Evolutionary conservation across 306 rosid genomes (phyloP).

Genomic region (Vigna nakashimae): DNA sequence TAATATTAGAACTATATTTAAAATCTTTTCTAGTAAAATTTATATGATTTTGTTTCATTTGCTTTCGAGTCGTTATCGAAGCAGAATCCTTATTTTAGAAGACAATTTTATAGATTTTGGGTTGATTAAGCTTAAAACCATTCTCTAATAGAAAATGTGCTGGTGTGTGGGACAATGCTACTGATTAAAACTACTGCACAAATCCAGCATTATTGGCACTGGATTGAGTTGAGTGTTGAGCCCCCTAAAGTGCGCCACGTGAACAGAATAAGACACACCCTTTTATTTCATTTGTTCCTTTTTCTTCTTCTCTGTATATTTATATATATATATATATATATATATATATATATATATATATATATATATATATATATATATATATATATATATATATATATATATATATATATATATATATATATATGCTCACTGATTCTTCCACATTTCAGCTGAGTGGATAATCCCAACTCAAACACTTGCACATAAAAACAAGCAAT

Average conservation of each 20-base stretch:
- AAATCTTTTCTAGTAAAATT: fast-evolving
- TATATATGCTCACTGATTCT: not conserved
- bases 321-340: too few species aligned
- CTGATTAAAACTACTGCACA: slow-evolving; percentile 30
- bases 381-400: too few species aligned
- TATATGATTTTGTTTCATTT: too few species aligned
- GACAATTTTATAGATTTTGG: too few species aligned
- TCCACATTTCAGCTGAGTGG: slow-evolving; percentile 10
- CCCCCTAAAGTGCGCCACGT: slow-evolving; percentile 47
- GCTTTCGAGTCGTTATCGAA: fast-evolving
- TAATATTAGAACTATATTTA: too few species aligned
- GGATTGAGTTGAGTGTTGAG: slow-evolving; percentile 16
- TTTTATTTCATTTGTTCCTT: slow-evolving; percentile 33
- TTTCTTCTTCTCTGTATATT: not conserved
- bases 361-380: too few species aligned
- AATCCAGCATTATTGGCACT: slow-evolving; percentile 43
- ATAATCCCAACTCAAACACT: slow-evolving; percentile 37
- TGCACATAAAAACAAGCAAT: not conserved
- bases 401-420: too few species aligned
- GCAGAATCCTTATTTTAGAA: too few species aligned
- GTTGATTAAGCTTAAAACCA: too few species aligned
- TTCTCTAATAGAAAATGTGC: not conserved
- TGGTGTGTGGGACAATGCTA: slow-evolving; percentile 35
- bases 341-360: too few species aligned
- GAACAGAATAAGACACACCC: slow-evolving; percentile 44